Percentiles rank a stretch among this genome's conserved stretches.
Conservation (phyloP, 2,329 filamentous ascomycete genomes). For the Phaeosphaeriaceae sp. region DNA sequence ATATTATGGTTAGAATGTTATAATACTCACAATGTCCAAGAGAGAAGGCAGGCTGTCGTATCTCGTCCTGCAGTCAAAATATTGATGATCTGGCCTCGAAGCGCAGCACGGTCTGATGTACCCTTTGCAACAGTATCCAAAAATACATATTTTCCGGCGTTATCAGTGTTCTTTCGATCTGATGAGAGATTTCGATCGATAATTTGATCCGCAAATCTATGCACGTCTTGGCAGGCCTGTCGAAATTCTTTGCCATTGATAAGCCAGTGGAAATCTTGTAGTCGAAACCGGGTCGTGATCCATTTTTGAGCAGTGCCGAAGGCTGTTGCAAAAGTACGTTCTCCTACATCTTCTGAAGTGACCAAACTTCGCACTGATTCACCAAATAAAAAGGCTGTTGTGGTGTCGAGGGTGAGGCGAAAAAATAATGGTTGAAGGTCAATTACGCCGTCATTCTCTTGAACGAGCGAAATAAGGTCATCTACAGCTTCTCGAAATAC, state of each 20-base stretch:
- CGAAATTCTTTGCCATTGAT: conserved; percentile 43
- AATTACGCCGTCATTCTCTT: conserved; percentile 52
- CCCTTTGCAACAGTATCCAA: conserved; percentile 44
- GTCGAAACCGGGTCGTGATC: conserved; percentile 44
- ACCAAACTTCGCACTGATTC: conserved; percentile 45
- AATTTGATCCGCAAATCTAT: conserved; percentile 50
- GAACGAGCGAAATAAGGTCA: conserved; percentile 61
- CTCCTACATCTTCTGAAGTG: conserved; percentile 19
- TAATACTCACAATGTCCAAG: conserved; percentile 32
- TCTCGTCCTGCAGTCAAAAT: conserved; percentile 43
- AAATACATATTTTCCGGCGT: conserved; percentile 46
- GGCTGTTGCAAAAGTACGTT: conserved; percentile 42
- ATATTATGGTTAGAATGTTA: not conserved
- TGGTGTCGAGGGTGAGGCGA: conserved; percentile 69
- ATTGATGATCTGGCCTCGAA: conserved; percentile 52
- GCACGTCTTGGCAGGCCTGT: conserved; percentile 27
- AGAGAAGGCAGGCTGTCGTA: conserved; percentile 39
- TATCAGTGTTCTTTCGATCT: conserved; percentile 19
- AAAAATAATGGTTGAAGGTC: conserved; percentile 70
- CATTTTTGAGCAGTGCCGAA: conserved; percentile 49
- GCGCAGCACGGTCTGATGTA: conserved; percentile 44
- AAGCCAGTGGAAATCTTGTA: conserved; percentile 53
- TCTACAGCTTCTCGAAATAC: conserved; percentile 64
- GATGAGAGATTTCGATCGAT: conserved; percentile 53
- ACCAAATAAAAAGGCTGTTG: conserved; percentile 72